Conservation (phyloP, 179 eudicot genomes). For the Silene noctiflora region DNA sequence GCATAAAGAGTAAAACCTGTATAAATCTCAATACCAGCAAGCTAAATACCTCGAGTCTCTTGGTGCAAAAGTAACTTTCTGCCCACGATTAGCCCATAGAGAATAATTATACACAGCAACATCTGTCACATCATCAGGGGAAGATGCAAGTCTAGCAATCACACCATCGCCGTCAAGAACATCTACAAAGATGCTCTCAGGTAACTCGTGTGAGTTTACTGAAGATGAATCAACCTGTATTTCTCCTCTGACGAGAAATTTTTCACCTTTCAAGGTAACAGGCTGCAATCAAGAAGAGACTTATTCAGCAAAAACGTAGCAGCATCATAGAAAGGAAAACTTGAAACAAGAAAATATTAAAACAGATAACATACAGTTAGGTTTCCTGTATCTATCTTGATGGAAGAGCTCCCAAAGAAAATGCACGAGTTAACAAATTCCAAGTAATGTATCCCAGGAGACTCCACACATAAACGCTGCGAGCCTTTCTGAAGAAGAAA, state of each 20-base stretch:
- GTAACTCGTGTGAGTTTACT: constrained; percentile 39
- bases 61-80: constrained; percentile 61
- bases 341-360: background rate
- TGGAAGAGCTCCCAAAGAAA: constrained; percentile 68
- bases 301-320: constrained; percentile 25
- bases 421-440: constrained; percentile 88
- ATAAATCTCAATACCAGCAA: background rate
- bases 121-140: constrained; percentile 43
- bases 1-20: background rate
- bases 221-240: constrained; percentile 55
- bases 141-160: constrained; percentile 45
- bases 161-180: constrained; percentile 53
- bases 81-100: constrained; percentile 79
- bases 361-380: constrained; percentile 39
- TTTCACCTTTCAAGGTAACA: constrained; percentile 71
- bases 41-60: constrained; percentile 57
- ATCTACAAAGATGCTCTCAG: constrained; percentile 55
- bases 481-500: constrained; percentile 74
- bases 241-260: constrained; percentile 72
- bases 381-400: constrained; percentile 62
- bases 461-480: constrained; percentile 68
- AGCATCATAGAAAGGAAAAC: constrained; percentile 6
- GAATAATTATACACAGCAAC: constrained; percentile 65
- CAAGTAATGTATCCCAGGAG: constrained; percentile 83
- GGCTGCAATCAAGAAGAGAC: constrained; percentile 49